Evolutionary conservation across 1,284 basidiomycete species (phyloP).

Genomic region (Fomitopsis palustris): DNA sequence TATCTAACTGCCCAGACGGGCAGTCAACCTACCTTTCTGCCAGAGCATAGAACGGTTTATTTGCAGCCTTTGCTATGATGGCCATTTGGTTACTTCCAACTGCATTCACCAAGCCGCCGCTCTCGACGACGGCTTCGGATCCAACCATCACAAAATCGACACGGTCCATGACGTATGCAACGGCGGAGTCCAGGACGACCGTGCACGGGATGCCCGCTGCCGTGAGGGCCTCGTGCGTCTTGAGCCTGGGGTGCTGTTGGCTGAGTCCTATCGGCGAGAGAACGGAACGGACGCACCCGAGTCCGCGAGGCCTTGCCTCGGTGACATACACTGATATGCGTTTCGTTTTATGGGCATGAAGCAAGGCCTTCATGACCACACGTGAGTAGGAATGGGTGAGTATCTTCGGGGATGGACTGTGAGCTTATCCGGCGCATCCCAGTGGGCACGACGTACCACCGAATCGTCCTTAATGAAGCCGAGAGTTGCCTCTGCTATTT

Average conservation of each 20-base stretch:
- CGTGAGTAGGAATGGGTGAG: conserved; percentile 95
- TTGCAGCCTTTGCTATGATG: conserved; percentile 90
- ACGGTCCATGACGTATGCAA: conserved; percentile 95
- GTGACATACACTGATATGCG: conserved; percentile 97
- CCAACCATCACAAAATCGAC: conserved; percentile 92
- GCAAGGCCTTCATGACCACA: conserved; percentile 91
- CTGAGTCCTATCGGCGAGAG: conserved; percentile 3
- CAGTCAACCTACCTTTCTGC: conserved; percentile 74
- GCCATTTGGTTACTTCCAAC: conserved; percentile 97
- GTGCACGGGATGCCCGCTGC: conserved; percentile 91
- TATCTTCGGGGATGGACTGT: conserved; percentile 53
- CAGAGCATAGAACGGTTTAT: conserved; percentile 96
- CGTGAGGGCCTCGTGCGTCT: conserved; percentile 82
- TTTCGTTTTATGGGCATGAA: conserved; percentile 87
- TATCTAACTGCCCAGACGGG: conserved; percentile 11
- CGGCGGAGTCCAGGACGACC: conserved; percentile 93
- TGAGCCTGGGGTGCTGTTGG: conserved; percentile 51
- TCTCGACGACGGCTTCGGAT: conserved; percentile 96
- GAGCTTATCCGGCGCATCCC: conserved; percentile 2
- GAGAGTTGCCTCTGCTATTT: conserved; percentile 87
- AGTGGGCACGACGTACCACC: conserved; percentile 52
- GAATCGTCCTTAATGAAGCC: conserved; percentile 95
- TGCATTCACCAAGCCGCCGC: conserved; percentile 85
- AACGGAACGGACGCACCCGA: conserved; percentile 52
- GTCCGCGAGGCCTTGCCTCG: conserved; percentile 84